These are phyloP conservation scores for Ceratobasidium sp. DNA, from an alignment of 1,284 basidiomycete genomes.

Conservation along the genomic window DNA sequence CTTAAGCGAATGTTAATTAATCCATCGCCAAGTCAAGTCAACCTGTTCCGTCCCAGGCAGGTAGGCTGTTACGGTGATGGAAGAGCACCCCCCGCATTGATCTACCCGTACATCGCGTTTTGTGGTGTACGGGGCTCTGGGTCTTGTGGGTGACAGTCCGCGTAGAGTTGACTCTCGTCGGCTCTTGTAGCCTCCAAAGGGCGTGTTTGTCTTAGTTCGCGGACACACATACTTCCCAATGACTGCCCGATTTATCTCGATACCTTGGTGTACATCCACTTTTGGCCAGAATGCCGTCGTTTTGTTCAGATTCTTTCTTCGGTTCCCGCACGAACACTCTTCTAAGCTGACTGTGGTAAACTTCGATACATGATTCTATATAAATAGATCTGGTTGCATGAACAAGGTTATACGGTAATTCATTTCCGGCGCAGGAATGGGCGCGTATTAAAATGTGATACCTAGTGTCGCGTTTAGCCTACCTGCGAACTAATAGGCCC, in stretches of 20 bases:
- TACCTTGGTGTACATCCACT: no score
- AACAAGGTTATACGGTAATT: no score
- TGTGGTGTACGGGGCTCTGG: slow-evolving; percentile 30
- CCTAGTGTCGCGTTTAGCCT: neutral
- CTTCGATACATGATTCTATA: no score
- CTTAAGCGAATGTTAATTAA: slow-evolving; percentile 31
- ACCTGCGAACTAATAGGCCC: neutral
- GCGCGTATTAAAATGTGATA: no score
- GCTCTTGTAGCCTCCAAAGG: slow-evolving; percentile 26
- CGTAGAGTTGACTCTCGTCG: slow-evolving; percentile 43
- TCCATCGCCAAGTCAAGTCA: slow-evolving; percentile 41
- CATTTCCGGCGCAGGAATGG: no score
- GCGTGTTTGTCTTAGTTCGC: slow-evolving; percentile 42
- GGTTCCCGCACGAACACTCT: no score
- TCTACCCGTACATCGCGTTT: slow-evolving; percentile 36
- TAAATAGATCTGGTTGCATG: no score
- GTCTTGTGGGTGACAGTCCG: slow-evolving; percentile 23
- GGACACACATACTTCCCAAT: slow-evolving; percentile 7
- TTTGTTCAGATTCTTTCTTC: no score
- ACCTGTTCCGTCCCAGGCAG: slow-evolving; percentile 36
- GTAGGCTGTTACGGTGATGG: slow-evolving; percentile 44
- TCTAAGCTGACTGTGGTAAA: no score
- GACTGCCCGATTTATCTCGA: no score
- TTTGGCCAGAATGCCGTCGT: no score
- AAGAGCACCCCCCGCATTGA: slow-evolving; percentile 26